These are phyloP conservation scores for Phialocephala subalpina DNA, from an alignment of 2,329 filamentous ascomycete species.

Conservation along the genomic window DNA sequence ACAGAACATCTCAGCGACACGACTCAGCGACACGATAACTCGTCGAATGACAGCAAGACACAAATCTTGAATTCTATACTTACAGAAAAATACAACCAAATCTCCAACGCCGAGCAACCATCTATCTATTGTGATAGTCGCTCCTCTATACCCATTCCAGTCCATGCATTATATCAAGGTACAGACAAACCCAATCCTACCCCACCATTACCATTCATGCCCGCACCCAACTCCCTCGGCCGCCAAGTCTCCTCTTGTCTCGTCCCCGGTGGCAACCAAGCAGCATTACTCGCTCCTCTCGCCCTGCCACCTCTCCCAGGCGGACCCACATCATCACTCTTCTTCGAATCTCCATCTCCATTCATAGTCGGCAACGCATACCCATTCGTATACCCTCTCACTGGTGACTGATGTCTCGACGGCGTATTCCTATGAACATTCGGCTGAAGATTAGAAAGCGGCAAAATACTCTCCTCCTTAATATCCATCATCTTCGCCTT, in stretches of 20 bases:
- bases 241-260: slow-evolving; percentile 89
- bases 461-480: slow-evolving; percentile 44
- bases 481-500: slow-evolving; percentile 73
- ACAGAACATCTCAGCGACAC: too few species aligned
- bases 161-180: neutral
- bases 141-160: neutral
- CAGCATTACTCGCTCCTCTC: slow-evolving; percentile 54
- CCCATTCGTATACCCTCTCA: slow-evolving; percentile 53
- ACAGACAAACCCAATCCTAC: neutral
- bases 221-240: slow-evolving; percentile 30
- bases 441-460: slow-evolving; percentile 35
- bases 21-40: too few species aligned
- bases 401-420: slow-evolving; percentile 49
- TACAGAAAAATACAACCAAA: neutral
- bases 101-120: neutral
- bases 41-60: neutral
- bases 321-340: slow-evolving; percentile 54
- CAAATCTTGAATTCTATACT: slow-evolving; percentile 4
- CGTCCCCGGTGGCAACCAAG: slow-evolving; percentile 82
- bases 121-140: slow-evolving; percentile 1
- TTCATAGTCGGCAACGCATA: slow-evolving; percentile 46
- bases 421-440: slow-evolving; percentile 34
- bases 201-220: neutral
- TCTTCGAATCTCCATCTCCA: slow-evolving; percentile 43
- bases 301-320: slow-evolving; percentile 55